Percentiles rank a stretch among this genome's conserved stretches.
phyloP scores from a whole-genome alignment of 371 early-diverging fungal species.

The Syncephalastrum sp. region DNA sequence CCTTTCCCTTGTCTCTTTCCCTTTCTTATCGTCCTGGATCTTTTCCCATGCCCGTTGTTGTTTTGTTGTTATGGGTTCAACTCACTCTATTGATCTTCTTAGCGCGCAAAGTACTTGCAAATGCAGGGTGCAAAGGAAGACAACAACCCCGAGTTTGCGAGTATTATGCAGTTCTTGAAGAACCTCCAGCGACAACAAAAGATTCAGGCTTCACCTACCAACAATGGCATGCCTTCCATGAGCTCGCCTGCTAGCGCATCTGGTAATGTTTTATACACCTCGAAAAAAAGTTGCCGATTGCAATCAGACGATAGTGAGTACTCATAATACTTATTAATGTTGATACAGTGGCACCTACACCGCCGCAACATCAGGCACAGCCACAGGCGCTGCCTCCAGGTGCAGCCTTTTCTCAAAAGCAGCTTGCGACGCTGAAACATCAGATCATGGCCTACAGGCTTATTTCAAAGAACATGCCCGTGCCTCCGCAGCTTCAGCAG shows the following conservation, averaged over 20 bases:
- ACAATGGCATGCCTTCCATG: too few relatives aligned
- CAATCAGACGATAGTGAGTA: too few relatives aligned
- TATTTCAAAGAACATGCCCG: slow-evolving; percentile 74
- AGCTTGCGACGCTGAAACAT: not conserved
- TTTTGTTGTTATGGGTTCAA: too few relatives aligned
- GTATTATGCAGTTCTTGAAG: slow-evolving; percentile 61
- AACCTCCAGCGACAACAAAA: slow-evolving; percentile 34
- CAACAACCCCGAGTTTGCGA: slow-evolving; percentile 66
- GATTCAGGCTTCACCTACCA: slow-evolving; percentile 3
- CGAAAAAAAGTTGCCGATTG: too few relatives aligned
- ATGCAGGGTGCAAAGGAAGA: slow-evolving; percentile 68
- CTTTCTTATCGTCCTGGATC: too few relatives aligned
- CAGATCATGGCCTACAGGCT: slow-evolving; percentile 53
- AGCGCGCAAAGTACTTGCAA: slow-evolving; percentile 46
- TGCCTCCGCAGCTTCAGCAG: slow-evolving; percentile 67
- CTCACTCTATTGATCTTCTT: not conserved
- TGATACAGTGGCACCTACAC: too few relatives aligned
- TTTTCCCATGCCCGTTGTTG: too few relatives aligned
- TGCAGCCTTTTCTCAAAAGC: not conserved
- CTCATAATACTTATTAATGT: too few relatives aligned
- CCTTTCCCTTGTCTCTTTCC: not conserved
- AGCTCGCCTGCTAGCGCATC: too few relatives aligned
- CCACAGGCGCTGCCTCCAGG: not conserved
- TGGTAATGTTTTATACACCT: not conserved
- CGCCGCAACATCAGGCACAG: too few relatives aligned